Evolutionary conservation across 805 yeast genomes (phyloP).

Genomic region (Nakazawaea wyomingensis): DNA sequence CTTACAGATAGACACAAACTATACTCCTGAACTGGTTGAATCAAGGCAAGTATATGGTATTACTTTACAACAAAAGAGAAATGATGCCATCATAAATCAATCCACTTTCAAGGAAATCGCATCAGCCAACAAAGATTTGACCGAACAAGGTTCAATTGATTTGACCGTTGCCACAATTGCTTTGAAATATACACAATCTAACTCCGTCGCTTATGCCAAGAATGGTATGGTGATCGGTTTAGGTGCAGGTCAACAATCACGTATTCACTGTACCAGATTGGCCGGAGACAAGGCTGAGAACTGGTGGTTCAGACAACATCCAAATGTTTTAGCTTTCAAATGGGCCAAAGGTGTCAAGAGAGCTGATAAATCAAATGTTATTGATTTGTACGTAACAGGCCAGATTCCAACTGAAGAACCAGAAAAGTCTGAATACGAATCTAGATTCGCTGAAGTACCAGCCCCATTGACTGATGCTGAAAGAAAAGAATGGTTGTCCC

Average conservation of each 20-base stretch:
- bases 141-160: slow-evolving; percentile 91
- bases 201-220: slow-evolving; percentile 97
- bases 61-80: slow-evolving; percentile 92
- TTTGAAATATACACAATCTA: slow-evolving; percentile 95
- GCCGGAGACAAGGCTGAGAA: slow-evolving; percentile 99
- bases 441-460: slow-evolving; percentile 83
- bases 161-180: slow-evolving; percentile 97
- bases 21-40: slow-evolving; percentile 74
- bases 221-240: slow-evolving; percentile 99
- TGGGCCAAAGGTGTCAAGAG: slow-evolving; percentile 99
- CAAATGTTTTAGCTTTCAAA: slow-evolving; percentile 83
- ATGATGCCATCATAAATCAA: slow-evolving; percentile 92
- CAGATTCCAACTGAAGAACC: slow-evolving; percentile 92
- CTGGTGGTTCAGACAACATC: slow-evolving; percentile 99
- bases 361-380: slow-evolving; percentile 97
- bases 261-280: slow-evolving; percentile 98
- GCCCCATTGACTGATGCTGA: slow-evolving; percentile 76
- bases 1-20: slow-evolving; percentile 93
- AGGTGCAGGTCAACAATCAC: slow-evolving; percentile 99
- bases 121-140: slow-evolving; percentile 76
- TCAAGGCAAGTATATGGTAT: slow-evolving; percentile 96
- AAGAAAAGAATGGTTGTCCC: slow-evolving; percentile 79
- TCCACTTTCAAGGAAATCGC: slow-evolving; percentile 89
- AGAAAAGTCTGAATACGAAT: slow-evolving; percentile 86
- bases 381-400: slow-evolving; percentile 85